Conservation (phyloP, 2,329 filamentous ascomycete species). For the Aspergillus latus region DNA sequence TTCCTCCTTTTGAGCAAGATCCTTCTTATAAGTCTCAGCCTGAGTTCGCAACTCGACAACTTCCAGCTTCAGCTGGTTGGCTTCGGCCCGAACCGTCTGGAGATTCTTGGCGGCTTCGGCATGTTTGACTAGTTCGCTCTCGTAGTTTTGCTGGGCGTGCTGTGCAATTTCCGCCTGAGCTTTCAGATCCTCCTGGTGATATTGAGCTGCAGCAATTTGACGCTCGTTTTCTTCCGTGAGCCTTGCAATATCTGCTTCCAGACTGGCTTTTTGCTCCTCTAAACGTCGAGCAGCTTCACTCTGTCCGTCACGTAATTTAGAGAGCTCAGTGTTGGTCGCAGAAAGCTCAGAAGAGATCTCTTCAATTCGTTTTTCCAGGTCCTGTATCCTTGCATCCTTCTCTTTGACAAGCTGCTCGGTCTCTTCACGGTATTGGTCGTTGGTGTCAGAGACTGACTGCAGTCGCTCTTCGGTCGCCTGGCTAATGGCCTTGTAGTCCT, state of each 20-base stretch:
- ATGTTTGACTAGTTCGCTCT: conserved; percentile 90
- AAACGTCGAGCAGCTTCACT: conserved; percentile 68
- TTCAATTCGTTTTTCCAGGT: conserved; percentile 78
- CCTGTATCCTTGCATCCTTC: conserved; percentile 76
- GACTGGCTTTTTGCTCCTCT: conserved; percentile 76
- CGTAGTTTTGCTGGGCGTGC: conserved; percentile 92
- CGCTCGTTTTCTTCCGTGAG: conserved; percentile 82
- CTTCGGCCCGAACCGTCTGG: conserved; percentile 73
- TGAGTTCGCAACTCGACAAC: conserved; percentile 73
- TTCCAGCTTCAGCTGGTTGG: conserved; percentile 78
- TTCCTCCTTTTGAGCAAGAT: conserved; percentile 74
- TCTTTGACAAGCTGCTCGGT: conserved; percentile 72
- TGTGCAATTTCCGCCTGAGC: conserved; percentile 91
- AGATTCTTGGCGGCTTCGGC: conserved; percentile 88
- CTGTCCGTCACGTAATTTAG: conserved; percentile 74
- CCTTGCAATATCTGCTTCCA: conserved; percentile 75
- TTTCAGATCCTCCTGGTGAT: conserved; percentile 87
- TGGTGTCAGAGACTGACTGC: conserved; percentile 72
- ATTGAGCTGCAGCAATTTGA: conserved; percentile 74
- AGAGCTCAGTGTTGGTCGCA: conserved; percentile 78
- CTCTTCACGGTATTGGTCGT: conserved; percentile 85
- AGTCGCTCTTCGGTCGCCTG: conserved; percentile 85
- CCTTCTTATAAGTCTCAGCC: conserved; percentile 79
- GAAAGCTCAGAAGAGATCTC: conserved; percentile 81
- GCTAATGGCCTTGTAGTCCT: conserved; percentile 86